Percentiles rank a stretch among this genome's conserved stretches.
Evolutionary conservation across 352 stramenopile species (phyloP).

Genomic region (Pythium pyrilobum): DNA sequence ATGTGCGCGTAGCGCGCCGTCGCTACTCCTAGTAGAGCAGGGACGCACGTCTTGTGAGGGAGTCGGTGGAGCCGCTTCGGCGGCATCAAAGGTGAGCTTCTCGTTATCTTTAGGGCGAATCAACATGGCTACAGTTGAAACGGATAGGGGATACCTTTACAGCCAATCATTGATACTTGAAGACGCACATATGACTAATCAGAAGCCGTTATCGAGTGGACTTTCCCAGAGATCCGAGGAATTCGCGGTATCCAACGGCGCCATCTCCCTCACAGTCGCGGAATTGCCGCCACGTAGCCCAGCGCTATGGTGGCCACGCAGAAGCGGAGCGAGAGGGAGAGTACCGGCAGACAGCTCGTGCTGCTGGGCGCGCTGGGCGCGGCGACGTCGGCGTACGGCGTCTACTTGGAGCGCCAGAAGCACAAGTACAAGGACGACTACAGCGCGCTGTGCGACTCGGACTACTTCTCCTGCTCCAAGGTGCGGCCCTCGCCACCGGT

Average conservation of each 20-base stretch:
- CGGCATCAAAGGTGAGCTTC: too few species aligned
- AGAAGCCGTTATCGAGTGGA: background rate
- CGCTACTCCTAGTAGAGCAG: background rate
- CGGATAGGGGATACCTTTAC: slow-evolving; percentile 1
- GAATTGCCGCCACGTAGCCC: background rate
- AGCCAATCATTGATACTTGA: background rate
- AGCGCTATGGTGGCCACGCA: too few species aligned
- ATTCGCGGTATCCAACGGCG: background rate
- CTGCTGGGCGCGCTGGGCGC: slow-evolving; percentile 16
- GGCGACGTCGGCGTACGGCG: slow-evolving; percentile 27
- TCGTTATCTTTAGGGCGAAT: slow-evolving; percentile 15
- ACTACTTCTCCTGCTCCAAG: slow-evolving; percentile 50
- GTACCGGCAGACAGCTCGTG: slow-evolving; percentile 6
- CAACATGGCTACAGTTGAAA: slow-evolving; percentile 13
- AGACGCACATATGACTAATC: slow-evolving; percentile 2
- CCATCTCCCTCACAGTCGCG: background rate
- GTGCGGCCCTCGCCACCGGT: slow-evolving; percentile 21
- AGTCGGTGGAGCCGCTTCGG: too few species aligned
- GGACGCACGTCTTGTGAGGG: too few species aligned
- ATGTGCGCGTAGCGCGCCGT: background rate
- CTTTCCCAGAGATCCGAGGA: slow-evolving; percentile 11
- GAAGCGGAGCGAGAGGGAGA: too few species aligned
- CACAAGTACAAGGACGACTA: slow-evolving; percentile 27
- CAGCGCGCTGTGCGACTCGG: slow-evolving; percentile 46
- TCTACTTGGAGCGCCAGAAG: slow-evolving; percentile 51